These are phyloP conservation scores for Populus tomentosa DNA, from an alignment of 441 rosid genomes.

Conservation along the genomic window DNA sequence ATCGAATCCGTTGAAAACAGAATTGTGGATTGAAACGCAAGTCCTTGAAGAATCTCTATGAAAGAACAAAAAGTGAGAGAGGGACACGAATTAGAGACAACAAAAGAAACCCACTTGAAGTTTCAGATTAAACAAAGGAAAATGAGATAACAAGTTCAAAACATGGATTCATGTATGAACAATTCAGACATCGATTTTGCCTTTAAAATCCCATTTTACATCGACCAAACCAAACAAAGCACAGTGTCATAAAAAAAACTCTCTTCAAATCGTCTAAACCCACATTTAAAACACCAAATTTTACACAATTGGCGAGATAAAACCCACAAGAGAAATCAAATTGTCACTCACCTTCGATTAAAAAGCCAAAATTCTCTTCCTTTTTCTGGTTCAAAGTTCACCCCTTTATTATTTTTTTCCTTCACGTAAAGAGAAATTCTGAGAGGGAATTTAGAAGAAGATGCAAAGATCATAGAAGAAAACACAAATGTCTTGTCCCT, in stretches of 20 bases:
- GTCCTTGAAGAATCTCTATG: slow-evolving; percentile 2
- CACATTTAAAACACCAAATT: slow-evolving; percentile 15
- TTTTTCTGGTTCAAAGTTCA: slow-evolving; percentile 15
- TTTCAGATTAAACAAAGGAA: not conserved
- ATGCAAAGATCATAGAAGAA: slow-evolving; percentile 20
- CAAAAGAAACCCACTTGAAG: slow-evolving; percentile 3
- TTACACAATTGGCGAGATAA: slow-evolving; percentile 3
- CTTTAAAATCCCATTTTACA: slow-evolving; percentile 12
- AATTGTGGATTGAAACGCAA: slow-evolving; percentile 4
- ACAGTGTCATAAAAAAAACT: not conserved
- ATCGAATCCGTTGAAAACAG: slow-evolving; percentile 24
- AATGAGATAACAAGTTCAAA: not conserved
- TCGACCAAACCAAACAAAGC: slow-evolving; percentile 17
- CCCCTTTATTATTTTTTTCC: slow-evolving; percentile 6
- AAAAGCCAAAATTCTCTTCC: not conserved
- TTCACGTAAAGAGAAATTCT: slow-evolving; percentile 1
- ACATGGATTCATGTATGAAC: not conserved
- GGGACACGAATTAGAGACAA: not conserved
- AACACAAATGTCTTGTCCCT: slow-evolving; percentile 4
- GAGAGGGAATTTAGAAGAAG: slow-evolving; percentile 7
- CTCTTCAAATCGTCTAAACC: slow-evolving; percentile 1
- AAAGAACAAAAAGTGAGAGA: slow-evolving; percentile 2
- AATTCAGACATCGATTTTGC: not conserved
- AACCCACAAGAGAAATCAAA: slow-evolving; percentile 5
- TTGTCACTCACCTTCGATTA: slow-evolving; percentile 34